Evolutionary conservation across 2,329 filamentous ascomycete genomes (phyloP).

Genomic region (Gaeumannomyces tritici): DNA sequence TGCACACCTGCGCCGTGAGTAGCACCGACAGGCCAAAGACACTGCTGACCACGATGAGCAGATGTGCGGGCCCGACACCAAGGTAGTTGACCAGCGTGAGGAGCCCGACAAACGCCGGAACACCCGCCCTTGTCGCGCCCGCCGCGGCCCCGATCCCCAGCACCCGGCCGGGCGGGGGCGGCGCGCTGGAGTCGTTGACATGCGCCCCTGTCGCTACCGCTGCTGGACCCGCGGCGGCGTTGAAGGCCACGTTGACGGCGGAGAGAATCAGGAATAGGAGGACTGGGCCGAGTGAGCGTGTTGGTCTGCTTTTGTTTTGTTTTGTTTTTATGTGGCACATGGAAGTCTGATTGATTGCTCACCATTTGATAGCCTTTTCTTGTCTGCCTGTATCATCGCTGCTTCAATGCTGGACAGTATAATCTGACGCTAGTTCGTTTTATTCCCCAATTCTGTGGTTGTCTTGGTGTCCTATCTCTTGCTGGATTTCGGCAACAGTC

Average conservation of each 20-base stretch:
- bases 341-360: background rate
- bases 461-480: too few species aligned
- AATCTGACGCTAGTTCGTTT: too few species aligned
- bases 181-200: background rate
- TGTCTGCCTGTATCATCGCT: background rate
- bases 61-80: background rate
- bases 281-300: background rate
- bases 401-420: background rate
- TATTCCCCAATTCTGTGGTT: too few species aligned
- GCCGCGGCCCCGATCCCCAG: background rate
- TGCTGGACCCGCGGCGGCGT: constrained; percentile 3
- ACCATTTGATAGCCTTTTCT: background rate
- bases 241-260: constrained; percentile 2
- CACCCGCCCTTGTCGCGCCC: constrained; percentile 2
- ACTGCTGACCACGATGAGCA: background rate
- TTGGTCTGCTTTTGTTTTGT: too few species aligned
- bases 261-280: constrained; percentile 1
- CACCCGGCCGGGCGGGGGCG: background rate
- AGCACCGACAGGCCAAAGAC: constrained; percentile 2
- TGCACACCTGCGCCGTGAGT: constrained; percentile 1
- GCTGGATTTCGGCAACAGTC: too few species aligned
- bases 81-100: background rate
- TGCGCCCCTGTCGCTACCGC: constrained; percentile 1
- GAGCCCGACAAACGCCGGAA: constrained; percentile 2
- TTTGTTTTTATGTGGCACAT: background rate